A percentile compares a stretch with the other conserved stretches of the same genome.
These are phyloP conservation scores for Davidsoniella australis DNA, from an alignment of 2,329 filamentous ascomycete genomes.

Conservation along the genomic window DNA sequence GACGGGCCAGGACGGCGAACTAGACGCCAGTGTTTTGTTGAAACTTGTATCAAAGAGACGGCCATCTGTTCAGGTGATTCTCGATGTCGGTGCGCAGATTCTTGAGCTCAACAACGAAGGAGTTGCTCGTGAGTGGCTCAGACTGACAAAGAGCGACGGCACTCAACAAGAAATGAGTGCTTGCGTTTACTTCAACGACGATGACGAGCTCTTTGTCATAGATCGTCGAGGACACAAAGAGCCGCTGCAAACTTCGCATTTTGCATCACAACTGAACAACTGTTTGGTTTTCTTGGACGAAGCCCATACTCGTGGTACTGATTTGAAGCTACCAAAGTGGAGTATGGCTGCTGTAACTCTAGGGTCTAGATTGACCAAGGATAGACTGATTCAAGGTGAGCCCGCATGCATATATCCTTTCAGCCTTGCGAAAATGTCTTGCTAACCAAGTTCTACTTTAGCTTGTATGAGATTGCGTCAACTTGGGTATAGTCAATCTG, in stretches of 20 bases:
- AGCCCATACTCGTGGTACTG: constrained; percentile 51
- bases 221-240: constrained; percentile 30
- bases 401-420: no score
- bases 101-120: constrained; percentile 42
- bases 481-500: constrained; percentile 46
- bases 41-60: constrained; percentile 23
- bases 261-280: constrained; percentile 32
- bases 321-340: constrained; percentile 40
- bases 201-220: constrained; percentile 30
- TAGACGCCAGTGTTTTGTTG: constrained; percentile 28
- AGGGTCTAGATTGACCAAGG: constrained; percentile 48
- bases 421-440: neutral
- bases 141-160: constrained; percentile 9
- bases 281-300: constrained; percentile 57
- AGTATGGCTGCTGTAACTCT: constrained; percentile 53
- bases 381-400: constrained; percentile 49
- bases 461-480: constrained; percentile 56
- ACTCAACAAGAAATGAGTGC: constrained; percentile 20
- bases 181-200: neutral
- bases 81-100: constrained; percentile 57
- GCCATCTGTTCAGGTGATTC: constrained; percentile 35
- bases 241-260: constrained; percentile 40
- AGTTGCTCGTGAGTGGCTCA: constrained; percentile 39
- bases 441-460: constrained; percentile 15
- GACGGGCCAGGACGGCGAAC: constrained; percentile 2